Evolutionary conservation across 768 basidiomycete genomes (phyloP).

Genomic region (Pulveroboletus sp.): DNA sequence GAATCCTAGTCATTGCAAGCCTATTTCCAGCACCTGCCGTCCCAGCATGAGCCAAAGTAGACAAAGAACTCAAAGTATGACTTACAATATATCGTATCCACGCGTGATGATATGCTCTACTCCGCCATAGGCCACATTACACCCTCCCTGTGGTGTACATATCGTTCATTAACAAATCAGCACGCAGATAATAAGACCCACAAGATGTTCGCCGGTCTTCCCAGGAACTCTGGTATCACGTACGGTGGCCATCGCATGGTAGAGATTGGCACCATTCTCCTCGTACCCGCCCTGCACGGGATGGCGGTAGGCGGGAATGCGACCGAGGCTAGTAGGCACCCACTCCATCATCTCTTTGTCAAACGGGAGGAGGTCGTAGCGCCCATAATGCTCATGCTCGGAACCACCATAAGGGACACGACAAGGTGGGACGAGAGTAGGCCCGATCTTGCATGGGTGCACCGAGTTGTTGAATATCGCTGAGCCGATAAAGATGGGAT

Average conservation of each 20-base stretch:
- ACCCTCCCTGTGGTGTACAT: conserved; percentile 33
- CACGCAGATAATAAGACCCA: conserved; percentile 30
- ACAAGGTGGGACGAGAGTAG: conserved; percentile 49
- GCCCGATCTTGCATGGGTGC: conserved; percentile 81
- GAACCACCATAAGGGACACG: conserved; percentile 62
- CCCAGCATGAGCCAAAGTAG: neutral
- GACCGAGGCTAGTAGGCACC: conserved; percentile 60
- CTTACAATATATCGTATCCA: conserved; percentile 45
- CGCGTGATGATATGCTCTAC: conserved; percentile 37
- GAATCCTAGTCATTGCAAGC: too few relatives aligned
- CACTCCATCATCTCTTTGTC: conserved; percentile 69
- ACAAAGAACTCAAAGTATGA: neutral
- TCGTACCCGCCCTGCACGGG: conserved; percentile 79
- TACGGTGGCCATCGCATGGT: conserved; percentile 60
- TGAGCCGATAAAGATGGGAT: conserved; percentile 68
- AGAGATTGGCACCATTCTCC: conserved; percentile 61
- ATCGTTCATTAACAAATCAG: neutral
- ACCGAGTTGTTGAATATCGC: conserved; percentile 65
- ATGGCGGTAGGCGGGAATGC: conserved; percentile 51
- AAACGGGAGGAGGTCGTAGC: conserved; percentile 77
- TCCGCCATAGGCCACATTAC: conserved; percentile 39
- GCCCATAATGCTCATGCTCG: conserved; percentile 59
- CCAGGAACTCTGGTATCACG: conserved; percentile 63
- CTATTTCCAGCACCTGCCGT: conserved; percentile 37
- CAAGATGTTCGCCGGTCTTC: conserved; percentile 70